A percentile compares a stretch with the other conserved stretches of the same genome.
phyloP scores from a whole-genome alignment of 108 stramenopile genomes.

The Fragilaria crotonensis region DNA sequence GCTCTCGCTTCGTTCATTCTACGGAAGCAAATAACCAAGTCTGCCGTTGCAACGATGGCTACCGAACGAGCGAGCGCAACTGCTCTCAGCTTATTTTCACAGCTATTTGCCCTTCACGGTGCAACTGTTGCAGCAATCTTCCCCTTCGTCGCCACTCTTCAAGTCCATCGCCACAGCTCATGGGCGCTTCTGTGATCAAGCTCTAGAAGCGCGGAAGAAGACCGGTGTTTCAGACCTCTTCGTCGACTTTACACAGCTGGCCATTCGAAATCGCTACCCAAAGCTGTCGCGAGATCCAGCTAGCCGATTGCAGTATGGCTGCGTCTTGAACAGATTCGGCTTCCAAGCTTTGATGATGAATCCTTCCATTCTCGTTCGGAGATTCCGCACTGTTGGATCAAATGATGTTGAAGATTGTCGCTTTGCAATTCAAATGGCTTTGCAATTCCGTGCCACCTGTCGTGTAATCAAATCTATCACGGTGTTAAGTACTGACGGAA shows the following conservation, averaged over 20 bases:
- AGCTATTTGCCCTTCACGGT: neutral
- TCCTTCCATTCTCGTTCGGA: conserved; percentile 36
- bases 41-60: conserved; percentile 18
- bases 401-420: conserved; percentile 46
- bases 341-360: neutral
- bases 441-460: conserved; percentile 57
- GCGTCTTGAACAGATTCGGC: neutral
- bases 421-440: conserved; percentile 40
- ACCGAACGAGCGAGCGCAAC: conserved; percentile 28
- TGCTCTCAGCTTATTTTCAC: conserved; percentile 13
- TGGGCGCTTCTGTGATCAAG: conserved; percentile 13
- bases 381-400: conserved; percentile 13
- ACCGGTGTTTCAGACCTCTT: conserved; percentile 41
- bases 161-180: conserved; percentile 16
- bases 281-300: neutral
- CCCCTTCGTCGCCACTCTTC: conserved; percentile 18
- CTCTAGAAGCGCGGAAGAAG: conserved; percentile 8
- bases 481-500: too few relatives aligned
- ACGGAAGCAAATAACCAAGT: conserved; percentile 14
- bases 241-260: conserved; percentile 31
- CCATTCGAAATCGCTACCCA: conserved; percentile 27
- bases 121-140: neutral
- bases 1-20: conserved; percentile 34
- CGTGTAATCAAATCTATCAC: too few relatives aligned
- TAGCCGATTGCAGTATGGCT: neutral